Base-by-base conservation (phyloP, 108 stramenopile genomes). In the Pseudonitzschia pungens region DNA sequence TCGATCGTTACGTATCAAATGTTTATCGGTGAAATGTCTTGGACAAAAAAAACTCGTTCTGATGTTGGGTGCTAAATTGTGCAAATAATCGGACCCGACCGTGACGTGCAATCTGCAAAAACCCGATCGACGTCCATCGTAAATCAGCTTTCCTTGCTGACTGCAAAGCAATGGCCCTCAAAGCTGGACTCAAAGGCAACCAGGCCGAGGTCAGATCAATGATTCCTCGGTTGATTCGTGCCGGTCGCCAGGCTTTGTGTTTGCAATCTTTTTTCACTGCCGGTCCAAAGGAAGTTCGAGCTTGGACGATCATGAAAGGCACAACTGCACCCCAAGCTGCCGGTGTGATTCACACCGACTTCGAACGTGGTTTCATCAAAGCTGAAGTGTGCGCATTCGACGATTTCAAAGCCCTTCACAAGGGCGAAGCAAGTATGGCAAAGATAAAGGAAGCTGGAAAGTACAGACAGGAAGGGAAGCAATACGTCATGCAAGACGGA, bases 291-390 rank as follows among this genome's bases (percentile, higher is more conserved):
- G 99, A 99, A 86, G 98, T 99, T 8, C 81, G 97, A 26, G 97
- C 97, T 20, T 99, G 99, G 99, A 99, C 98, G 20, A 96, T 99
- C 67, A 94, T 96, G 87, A 86, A 90, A 77, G 96, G 96, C 27
- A 87, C 93, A 43, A 64, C 86, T 18, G 96, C 97, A 50, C 97
- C 96, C 6, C 94, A 97, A 74, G 97, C 96, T n/a, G 97, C 98
- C 40, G 98, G 98, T 36, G 96, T 96, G 31, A 99, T 99, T 75
- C 99, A 99, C 83, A 92, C 96, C 4, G 99, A 99, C 79, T 99
- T 99, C 77, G 99, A 99, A 84, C 83, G 97, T 59, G 98, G 98
- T 43, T 99, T 99, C 79, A 99, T 99, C 84, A 96, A 95, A 74
- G 99, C 98, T 6, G 99, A 99, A 71, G 95, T 98, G n/a, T 86